Evolutionary conservation across 768 basidiomycete species (phyloP).

Genomic region (Inosperma sp.): DNA sequence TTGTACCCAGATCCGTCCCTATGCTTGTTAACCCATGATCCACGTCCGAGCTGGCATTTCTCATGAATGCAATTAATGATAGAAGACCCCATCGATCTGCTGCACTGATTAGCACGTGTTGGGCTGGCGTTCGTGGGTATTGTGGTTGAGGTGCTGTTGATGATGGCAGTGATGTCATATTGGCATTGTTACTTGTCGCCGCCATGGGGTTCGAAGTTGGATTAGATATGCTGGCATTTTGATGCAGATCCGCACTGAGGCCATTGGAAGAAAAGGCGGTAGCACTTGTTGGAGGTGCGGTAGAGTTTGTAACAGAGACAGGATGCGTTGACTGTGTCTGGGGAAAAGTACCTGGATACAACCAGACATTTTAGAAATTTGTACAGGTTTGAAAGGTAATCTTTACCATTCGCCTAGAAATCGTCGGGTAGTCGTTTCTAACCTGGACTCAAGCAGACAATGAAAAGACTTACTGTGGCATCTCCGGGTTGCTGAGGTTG

Average conservation of each 20-base stretch:
- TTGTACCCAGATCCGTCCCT: constrained; percentile 86
- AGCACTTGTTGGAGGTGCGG: constrained; percentile 23
- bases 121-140: constrained; percentile 83
- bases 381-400: background rate
- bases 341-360: constrained; percentile 18
- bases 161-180: constrained; percentile 29
- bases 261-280: constrained; percentile 37
- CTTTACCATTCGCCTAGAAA: constrained; percentile 26
- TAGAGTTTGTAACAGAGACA: constrained; percentile 25
- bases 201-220: constrained; percentile 36
- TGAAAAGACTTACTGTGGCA: constrained; percentile 22
- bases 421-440: constrained; percentile 12
- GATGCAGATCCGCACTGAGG: constrained; percentile 29
- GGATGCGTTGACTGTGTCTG: constrained; percentile 26
- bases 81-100: constrained; percentile 94
- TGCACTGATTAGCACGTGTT: constrained; percentile 87
- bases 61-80: constrained; percentile 81
- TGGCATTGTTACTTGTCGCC: constrained; percentile 31
- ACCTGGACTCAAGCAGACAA: constrained; percentile 7
- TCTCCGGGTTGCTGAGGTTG: constrained; percentile 29
- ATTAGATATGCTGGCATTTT: constrained; percentile 27
- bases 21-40: constrained; percentile 80
- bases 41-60: constrained; percentile 67
- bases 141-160: constrained; percentile 36
- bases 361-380: constrained; percentile 10